Evolutionary conservation across 1,139 yeast species (phyloP), one percentile per base, ranked within the genome.

Genomic region (Entelexis paramagnoliae): DNA sequence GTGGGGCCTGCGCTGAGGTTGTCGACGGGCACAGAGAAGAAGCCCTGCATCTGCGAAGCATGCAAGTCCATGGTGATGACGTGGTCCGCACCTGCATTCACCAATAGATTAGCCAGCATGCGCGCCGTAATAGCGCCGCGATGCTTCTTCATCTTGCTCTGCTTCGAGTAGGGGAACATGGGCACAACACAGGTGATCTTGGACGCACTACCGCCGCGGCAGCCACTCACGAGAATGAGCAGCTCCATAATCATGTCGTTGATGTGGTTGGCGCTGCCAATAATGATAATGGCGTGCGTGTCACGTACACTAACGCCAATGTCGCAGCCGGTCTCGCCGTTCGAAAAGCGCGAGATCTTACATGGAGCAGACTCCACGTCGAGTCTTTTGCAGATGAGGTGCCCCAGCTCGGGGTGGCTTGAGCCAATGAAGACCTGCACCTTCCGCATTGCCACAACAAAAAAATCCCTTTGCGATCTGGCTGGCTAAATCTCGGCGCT

Each of bases 1-100:
- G 96, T 87, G 46, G 98, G 98, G 4, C 95, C 96, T 28, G 96
- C 97, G 64, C 86, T 88, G 58, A 91, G 72, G 67, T 91, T 91
- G 68, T 91, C 99, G 29, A 91, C 97, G 0, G 99, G 98, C 64
- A 88, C 88, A 41, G 95, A 80, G 72, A 91, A 91, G 66, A 93
- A 91, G 14, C 99, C 99, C 72, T 91, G 99, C 97, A 91, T 93
- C 69, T 91, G 99, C 39, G 95, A 82, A 28, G 98, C 98, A 66
- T 93, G 98, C 61, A 91, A 74, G 67, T 91, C 99, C 97, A 91
- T 89, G 7, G 96, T 86, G 40, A 91, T 93, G 58, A 91, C 94
- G 71, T 91, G 99, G 69, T 93, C 98, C 22, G 97, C 98, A 58
- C 99, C 99, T 1, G 99, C 97, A 94, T 91, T 91, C 52, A 89